Conservation (phyloP, 2,329 filamentous ascomycete species). For the Beauveria sp. region DNA sequence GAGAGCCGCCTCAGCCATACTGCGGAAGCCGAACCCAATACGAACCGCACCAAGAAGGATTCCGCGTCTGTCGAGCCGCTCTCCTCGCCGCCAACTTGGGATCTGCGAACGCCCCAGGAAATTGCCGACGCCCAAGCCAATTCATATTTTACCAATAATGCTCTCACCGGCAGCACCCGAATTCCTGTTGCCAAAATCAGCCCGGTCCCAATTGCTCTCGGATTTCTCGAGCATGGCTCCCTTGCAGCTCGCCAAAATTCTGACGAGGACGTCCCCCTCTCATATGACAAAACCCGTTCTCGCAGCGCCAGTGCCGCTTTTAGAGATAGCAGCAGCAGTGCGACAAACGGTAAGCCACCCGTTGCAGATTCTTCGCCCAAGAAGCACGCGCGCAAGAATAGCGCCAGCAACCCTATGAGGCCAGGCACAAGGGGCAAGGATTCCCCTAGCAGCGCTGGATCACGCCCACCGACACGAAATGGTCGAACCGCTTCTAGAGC, state of each 20-base stretch:
- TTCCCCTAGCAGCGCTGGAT: slow-evolving; percentile 36
- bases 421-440: slow-evolving; percentile 54
- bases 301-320: slow-evolving; percentile 61
- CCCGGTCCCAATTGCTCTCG: slow-evolving; percentile 64
- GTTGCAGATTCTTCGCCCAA: slow-evolving; percentile 46
- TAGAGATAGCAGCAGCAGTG: slow-evolving; percentile 16
- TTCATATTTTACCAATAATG: slow-evolving; percentile 44
- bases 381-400: slow-evolving; percentile 38
- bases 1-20: slow-evolving; percentile 27
- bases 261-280: slow-evolving; percentile 50
- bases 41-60: slow-evolving; percentile 35
- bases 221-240: slow-evolving; percentile 67
- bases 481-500: slow-evolving; percentile 39
- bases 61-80: slow-evolving; percentile 33
- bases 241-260: slow-evolving; percentile 54
- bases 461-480: slow-evolving; percentile 55
- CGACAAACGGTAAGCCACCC: slow-evolving; percentile 31
- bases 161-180: slow-evolving; percentile 59
- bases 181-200: slow-evolving; percentile 82
- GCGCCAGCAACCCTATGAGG: slow-evolving; percentile 32
- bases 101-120: slow-evolving; percentile 70
- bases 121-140: slow-evolving; percentile 54
- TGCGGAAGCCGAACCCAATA: slow-evolving; percentile 24
- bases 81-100: slow-evolving; percentile 48
- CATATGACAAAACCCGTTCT: slow-evolving; percentile 54